These are phyloP conservation scores for Agarophyton chilense DNA, from an alignment of 23 red algal species.

Conservation along the genomic window DNA sequence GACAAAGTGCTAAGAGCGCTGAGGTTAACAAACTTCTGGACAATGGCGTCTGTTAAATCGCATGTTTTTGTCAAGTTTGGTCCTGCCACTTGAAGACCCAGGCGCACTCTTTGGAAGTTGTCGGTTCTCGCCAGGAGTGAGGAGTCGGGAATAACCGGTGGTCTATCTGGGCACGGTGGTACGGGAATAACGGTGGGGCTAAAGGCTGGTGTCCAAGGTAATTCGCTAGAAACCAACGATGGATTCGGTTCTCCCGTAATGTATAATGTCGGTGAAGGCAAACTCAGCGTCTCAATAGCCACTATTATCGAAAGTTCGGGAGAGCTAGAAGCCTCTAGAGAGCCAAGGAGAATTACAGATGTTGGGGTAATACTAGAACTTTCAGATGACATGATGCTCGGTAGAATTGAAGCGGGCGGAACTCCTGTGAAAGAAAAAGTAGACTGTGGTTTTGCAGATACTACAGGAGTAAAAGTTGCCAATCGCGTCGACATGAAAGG, in stretches of 20 bases:
- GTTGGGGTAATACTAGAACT: too few species aligned
- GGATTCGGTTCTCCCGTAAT: background rate
- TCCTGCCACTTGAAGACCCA: constrained; percentile 28
- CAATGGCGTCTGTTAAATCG: background rate
- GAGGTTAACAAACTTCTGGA: constrained; percentile 40
- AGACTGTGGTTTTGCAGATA: too few species aligned
- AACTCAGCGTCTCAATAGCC: background rate
- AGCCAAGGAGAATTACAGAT: too few species aligned
- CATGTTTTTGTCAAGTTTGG: constrained; percentile 42
- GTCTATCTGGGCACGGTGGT: background rate
- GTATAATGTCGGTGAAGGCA: background rate
- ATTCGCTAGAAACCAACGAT: background rate
- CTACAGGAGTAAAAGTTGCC: too few species aligned
- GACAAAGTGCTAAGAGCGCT: constrained; percentile 45
- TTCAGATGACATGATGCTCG: too few species aligned
- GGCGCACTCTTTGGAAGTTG: constrained; percentile 43
- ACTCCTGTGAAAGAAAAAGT: too few species aligned
- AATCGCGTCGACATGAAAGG: too few species aligned
- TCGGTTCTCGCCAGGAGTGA: constrained; percentile 17
- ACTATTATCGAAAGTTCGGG: background rate
- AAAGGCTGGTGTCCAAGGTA: background rate
- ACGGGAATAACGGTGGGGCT: background rate
- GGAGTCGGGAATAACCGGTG: constrained; percentile 10
- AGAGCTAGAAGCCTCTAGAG: background rate
- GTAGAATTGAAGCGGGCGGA: too few species aligned